Percentiles rank a stretch among this genome's conserved stretches.
phyloP scores from a whole-genome alignment of 139 green algal species.

The Chlorella sp. region DNA sequence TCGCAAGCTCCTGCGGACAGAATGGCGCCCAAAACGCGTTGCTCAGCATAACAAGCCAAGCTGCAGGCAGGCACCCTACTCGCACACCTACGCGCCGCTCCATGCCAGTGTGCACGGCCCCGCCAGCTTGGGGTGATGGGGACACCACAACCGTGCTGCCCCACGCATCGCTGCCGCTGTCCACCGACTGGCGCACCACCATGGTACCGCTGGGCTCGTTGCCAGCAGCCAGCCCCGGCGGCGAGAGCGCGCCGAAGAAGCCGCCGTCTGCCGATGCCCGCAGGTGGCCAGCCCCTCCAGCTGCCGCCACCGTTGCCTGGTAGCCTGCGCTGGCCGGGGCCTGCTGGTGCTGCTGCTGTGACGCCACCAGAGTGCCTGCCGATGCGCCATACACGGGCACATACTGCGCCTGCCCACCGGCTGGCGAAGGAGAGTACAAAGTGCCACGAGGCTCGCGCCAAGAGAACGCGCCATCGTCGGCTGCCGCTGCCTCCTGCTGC shows the following conservation, averaged over 20 bases:
- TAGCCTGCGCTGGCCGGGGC: not conserved
- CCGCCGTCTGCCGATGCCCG: constrained; percentile 1
- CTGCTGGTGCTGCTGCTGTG: constrained; percentile 7
- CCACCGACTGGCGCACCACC: constrained; percentile 29
- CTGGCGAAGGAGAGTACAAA: not conserved
- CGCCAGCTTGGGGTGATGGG: not conserved
- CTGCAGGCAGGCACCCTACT: not conserved
- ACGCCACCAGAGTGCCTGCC: not conserved
- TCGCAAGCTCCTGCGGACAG: too few species aligned
- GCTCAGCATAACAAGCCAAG: not conserved
- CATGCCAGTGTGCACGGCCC: not conserved
- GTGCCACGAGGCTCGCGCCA: constrained; percentile 1
- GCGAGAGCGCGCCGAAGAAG: not conserved
- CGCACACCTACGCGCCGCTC: not conserved
- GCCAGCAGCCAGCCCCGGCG: not conserved
- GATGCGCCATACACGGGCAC: not conserved
- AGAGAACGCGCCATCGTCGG: constrained; percentile 19
- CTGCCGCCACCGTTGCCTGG: constrained; percentile 17
- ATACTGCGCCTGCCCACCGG: not conserved
- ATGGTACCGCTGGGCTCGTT: constrained; percentile 40
- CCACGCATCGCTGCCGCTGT: not conserved
- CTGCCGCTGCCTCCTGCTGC: constrained; percentile 5
- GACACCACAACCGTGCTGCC: constrained; percentile 2
- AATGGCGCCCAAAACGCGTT: too few species aligned
- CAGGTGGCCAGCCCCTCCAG: constrained; percentile 2